Evolutionary conservation across 306 rosid genomes (phyloP).

Genomic region (Hylodesmum podocarpum): DNA sequence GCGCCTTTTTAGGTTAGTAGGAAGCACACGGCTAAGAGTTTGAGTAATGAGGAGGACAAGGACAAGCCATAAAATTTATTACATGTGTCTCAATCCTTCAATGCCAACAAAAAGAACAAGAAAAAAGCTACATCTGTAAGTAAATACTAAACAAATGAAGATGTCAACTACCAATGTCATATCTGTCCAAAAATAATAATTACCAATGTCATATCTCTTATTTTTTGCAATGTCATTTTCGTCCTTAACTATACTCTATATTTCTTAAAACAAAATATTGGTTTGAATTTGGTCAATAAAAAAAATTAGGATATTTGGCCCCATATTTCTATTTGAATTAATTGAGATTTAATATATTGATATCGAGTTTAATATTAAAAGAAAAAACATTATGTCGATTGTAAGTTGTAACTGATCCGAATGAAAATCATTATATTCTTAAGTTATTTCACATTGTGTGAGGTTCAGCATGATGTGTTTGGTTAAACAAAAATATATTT

Average conservation of each 20-base stretch:
- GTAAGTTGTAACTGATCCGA: not conserved
- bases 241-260: too few species aligned
- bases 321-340: not conserved
- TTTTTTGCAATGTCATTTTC: too few species aligned
- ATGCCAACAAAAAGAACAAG: not conserved
- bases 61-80: slow-evolving; percentile 3
- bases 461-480: too few species aligned
- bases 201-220: too few species aligned
- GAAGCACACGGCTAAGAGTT: not conserved
- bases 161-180: not conserved
- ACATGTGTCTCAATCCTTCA: slow-evolving; percentile 24
- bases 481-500: too few species aligned
- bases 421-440: too few species aligned
- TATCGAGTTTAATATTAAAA: too few species aligned
- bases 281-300: not conserved
- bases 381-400: too few species aligned
- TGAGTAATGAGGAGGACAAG: slow-evolving; percentile 7
- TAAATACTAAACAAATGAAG: not conserved
- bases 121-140: not conserved
- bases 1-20: slow-evolving; percentile 14
- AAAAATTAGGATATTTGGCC: not conserved
- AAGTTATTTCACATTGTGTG: too few species aligned
- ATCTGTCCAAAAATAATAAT: too few species aligned
- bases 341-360: not conserved
- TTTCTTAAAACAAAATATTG: not conserved